Percentiles rank a stretch among this genome's conserved stretches.
Evolutionary conservation across 805 yeast species (phyloP).

Genomic region (Cyberlindnera maritima): DNA sequence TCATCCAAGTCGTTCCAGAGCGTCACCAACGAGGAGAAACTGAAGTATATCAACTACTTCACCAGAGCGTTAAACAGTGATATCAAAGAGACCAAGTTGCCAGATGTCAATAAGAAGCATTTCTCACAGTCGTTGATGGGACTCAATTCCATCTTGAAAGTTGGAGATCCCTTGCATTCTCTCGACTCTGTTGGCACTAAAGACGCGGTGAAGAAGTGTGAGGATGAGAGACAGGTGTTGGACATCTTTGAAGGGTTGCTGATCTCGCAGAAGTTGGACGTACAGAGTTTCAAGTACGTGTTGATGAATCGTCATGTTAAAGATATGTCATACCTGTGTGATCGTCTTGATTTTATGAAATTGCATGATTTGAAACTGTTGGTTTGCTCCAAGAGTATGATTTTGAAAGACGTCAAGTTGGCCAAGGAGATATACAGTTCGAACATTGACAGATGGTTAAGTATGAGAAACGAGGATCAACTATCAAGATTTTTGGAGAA

Average conservation of each 20-base stretch:
- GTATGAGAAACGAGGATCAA: background rate
- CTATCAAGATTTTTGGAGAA: slow-evolving; percentile 15
- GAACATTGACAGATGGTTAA: slow-evolving; percentile 10
- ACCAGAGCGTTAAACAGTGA: slow-evolving; percentile 18
- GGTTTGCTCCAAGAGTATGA: slow-evolving; percentile 12
- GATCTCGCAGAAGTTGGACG: slow-evolving; percentile 6
- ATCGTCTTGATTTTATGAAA: slow-evolving; percentile 15
- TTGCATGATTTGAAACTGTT: slow-evolving; percentile 9
- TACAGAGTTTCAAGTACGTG: slow-evolving; percentile 11
- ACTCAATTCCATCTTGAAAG: slow-evolving; percentile 13
- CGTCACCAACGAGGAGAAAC: slow-evolving; percentile 16
- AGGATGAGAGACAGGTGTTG: slow-evolving; percentile 5
- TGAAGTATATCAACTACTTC: slow-evolving; percentile 16
- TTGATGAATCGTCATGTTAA: slow-evolving; percentile 10
- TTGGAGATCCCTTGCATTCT: background rate
- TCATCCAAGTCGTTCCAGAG: slow-evolving; percentile 5
- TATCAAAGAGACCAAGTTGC: slow-evolving; percentile 7
- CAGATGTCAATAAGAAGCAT: slow-evolving; percentile 5
- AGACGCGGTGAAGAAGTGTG: slow-evolving; percentile 6
- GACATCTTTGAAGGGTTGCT: slow-evolving; percentile 17
- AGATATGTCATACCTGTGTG: slow-evolving; percentile 11
- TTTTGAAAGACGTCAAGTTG: slow-evolving; percentile 9
- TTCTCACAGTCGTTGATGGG: slow-evolving; percentile 22
- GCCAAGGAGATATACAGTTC: slow-evolving; percentile 9
- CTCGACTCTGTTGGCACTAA: slow-evolving; percentile 7